These are phyloP conservation scores for Vitis amurensis DNA, from an alignment of 164 flowering plant species.

Conservation along the genomic window DNA sequence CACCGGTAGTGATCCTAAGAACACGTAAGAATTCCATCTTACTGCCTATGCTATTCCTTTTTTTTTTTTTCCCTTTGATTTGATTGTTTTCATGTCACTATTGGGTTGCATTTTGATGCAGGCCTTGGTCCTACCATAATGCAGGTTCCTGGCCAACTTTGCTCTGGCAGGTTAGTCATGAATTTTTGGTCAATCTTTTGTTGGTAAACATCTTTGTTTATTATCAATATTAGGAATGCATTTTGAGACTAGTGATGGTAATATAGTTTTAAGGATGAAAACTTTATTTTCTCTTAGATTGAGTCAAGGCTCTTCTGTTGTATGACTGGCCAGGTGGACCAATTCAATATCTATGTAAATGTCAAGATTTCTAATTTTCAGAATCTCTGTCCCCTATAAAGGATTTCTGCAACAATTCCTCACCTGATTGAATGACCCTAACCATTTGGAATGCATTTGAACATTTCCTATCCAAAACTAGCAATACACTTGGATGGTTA, in stretches of 20 bases:
- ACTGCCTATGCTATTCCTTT: neutral
- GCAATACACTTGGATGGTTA: too few species aligned
- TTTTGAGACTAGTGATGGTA: neutral
- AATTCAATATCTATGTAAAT: too few species aligned
- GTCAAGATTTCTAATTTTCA: too few species aligned
- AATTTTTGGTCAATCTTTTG: neutral
- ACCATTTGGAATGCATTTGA: too few species aligned
- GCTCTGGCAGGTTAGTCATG: constrained; percentile 84
- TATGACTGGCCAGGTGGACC: too few species aligned
- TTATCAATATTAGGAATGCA: neutral
- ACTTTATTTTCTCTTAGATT: too few species aligned
- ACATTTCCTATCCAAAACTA: too few species aligned
- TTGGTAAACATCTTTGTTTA: neutral
- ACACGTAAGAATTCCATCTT: constrained; percentile 33
- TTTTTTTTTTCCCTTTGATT: neutral
- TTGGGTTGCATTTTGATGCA: constrained; percentile 34
- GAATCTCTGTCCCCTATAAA: too few species aligned
- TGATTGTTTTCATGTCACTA: neutral
- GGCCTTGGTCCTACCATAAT: constrained; percentile 99
- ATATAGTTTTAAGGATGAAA: too few species aligned
- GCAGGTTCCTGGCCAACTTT: constrained; percentile 96
- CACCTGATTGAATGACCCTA: too few species aligned
- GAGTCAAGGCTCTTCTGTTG: too few species aligned
- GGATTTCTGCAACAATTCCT: too few species aligned
- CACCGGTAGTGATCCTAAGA: constrained; percentile 52